phyloP scores from a whole-genome alignment of 768 basidiomycete species.

The Mycena floridula region DNA sequence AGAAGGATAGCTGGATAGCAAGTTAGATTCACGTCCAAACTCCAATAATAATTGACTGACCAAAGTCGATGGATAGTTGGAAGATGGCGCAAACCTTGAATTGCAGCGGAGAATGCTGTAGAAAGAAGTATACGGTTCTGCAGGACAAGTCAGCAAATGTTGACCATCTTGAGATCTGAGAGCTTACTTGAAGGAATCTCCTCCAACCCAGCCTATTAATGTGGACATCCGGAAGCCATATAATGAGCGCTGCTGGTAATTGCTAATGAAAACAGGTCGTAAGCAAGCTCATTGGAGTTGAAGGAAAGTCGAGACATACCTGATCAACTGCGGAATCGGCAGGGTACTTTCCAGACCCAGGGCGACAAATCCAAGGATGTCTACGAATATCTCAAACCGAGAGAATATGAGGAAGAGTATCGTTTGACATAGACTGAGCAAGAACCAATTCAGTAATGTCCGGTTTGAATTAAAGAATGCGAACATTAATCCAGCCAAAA shows the following conservation, averaged over 20 bases:
- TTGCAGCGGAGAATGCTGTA: constrained; percentile 64
- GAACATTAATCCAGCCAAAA: constrained; percentile 76
- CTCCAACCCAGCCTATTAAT: constrained; percentile 76
- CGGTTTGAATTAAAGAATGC: background rate
- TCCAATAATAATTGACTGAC: constrained; percentile 33
- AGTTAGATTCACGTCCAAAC: constrained; percentile 6
- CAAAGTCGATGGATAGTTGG: constrained; percentile 72
- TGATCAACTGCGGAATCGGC: constrained; percentile 81
- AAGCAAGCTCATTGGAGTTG: constrained; percentile 1
- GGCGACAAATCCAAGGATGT: constrained; percentile 67
- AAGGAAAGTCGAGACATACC: constrained; percentile 32
- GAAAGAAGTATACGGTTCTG: constrained; percentile 78
- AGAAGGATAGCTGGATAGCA: constrained; percentile 52
- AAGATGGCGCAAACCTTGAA: constrained; percentile 83
- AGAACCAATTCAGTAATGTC: constrained; percentile 1
- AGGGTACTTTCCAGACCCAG: constrained; percentile 80
- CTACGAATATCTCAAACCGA: constrained; percentile 51
- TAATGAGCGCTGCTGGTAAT: constrained; percentile 70
- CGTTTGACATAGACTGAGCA: constrained; percentile 51
- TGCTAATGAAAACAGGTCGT: constrained; percentile 36
- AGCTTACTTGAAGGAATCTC: constrained; percentile 78
- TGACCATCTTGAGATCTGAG: constrained; percentile 3
- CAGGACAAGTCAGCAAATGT: background rate
- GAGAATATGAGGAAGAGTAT: constrained; percentile 75
- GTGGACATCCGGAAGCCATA: constrained; percentile 85